Evolutionary conservation across 78 protist genomes (phyloP).

Genomic region (Dictyostelium firmibasis): DNA sequence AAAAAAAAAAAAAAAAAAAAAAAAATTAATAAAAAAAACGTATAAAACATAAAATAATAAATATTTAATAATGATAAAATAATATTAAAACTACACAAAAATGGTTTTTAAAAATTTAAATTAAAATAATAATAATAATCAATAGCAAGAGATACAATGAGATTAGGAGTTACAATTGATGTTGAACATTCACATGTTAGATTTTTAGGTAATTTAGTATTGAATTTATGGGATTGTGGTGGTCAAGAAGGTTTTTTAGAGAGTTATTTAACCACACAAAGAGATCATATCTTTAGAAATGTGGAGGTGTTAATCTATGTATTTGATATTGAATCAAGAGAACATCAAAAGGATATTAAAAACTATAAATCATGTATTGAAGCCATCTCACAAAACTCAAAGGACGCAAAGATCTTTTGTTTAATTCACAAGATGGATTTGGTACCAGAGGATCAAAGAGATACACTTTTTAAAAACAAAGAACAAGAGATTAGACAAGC

Average conservation of each 20-base stretch:
- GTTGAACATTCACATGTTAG: slow-evolving; percentile 98
- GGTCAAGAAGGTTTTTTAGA: slow-evolving; percentile 98
- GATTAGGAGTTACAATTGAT: slow-evolving; percentile 95
- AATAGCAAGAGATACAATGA: slow-evolving; percentile 95
- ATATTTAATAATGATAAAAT: too few relatives aligned
- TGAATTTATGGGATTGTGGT: slow-evolving; percentile 99
- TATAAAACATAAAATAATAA: too few relatives aligned
- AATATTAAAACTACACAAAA: too few relatives aligned
- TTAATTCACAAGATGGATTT: slow-evolving; percentile 99
- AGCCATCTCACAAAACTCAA: slow-evolving; percentile 89
- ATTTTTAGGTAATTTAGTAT: slow-evolving; percentile 97
- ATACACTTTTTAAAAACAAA: slow-evolving; percentile 70
- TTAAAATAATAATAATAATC: too few relatives aligned
- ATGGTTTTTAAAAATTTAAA: background rate
- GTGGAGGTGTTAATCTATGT: slow-evolving; percentile 97
- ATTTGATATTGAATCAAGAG: slow-evolving; percentile 94
- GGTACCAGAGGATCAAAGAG: slow-evolving; percentile 90
- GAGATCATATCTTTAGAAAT: slow-evolving; percentile 98
- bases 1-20: too few relatives aligned
- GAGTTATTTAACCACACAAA: slow-evolving; percentile 94
- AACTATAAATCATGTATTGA: slow-evolving; percentile 91
- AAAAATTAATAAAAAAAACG: too few relatives aligned
- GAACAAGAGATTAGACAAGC: slow-evolving; percentile 83
- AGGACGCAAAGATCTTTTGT: slow-evolving; percentile 92
- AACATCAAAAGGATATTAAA: slow-evolving; percentile 90